Conservation (phyloP, 805 yeast genomes). For the Danielia reshetovae region DNA sequence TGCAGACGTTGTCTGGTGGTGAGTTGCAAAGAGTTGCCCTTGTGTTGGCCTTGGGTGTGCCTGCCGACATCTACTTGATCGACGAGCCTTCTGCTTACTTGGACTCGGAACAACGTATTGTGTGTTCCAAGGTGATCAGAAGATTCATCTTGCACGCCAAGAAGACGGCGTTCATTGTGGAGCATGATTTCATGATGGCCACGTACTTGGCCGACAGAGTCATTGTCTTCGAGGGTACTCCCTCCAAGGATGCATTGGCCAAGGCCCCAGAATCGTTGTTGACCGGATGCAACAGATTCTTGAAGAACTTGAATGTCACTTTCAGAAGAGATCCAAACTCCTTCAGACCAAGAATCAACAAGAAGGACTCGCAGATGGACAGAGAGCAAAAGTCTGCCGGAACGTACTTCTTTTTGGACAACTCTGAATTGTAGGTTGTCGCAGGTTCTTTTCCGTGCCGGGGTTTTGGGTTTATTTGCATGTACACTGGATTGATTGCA, state of each 20-base stretch:
- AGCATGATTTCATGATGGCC: conserved; percentile 99
- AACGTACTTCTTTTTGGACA: conserved; percentile 94
- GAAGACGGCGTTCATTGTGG: conserved; percentile 98
- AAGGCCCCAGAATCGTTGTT: conserved; percentile 87
- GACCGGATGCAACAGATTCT: conserved; percentile 95
- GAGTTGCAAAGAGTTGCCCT: conserved; percentile 99
- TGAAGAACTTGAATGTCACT: conserved; percentile 95
- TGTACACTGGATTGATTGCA: conserved; percentile 14
- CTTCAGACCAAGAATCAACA: conserved; percentile 97
- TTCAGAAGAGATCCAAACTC: conserved; percentile 99
- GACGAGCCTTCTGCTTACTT: conserved; percentile 99
- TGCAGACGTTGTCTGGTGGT: conserved; percentile 97
- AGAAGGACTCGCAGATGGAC: conserved; percentile 97
- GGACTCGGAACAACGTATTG: conserved; percentile 99
- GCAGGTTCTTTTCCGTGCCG: conserved; percentile 3
- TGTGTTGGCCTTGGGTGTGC: conserved; percentile 87
- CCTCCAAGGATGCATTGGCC: conserved; percentile 82
- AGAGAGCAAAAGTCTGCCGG: conserved; percentile 92
- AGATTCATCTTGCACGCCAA: conserved; percentile 93
- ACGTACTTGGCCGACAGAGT: conserved; percentile 98
- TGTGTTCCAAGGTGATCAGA: conserved; percentile 97
- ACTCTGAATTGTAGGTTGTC: conserved; percentile 32
- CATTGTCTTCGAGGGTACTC: conserved; percentile 95
- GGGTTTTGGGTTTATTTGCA: conserved; percentile 13
- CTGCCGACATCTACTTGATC: conserved; percentile 93